These are phyloP conservation scores for Saccharomyces pastorianus DNA, from an alignment of 1,139 yeast genomes.

Conservation along the genomic window DNA sequence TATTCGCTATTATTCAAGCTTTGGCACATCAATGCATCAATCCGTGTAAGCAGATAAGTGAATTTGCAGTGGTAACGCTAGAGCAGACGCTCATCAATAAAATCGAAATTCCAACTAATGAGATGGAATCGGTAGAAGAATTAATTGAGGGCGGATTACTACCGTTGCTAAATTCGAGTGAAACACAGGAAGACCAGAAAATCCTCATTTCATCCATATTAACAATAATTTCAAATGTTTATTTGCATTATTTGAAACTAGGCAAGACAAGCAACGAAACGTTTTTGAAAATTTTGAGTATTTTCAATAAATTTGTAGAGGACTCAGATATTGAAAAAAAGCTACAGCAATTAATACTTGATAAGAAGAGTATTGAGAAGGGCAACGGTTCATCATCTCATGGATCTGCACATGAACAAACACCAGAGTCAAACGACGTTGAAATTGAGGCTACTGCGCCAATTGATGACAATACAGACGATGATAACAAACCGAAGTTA, in stretches of 20 bases:
- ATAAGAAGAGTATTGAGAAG: slow-evolving; percentile 31
- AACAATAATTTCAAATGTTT: slow-evolving; percentile 60
- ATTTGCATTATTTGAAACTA: slow-evolving; percentile 49
- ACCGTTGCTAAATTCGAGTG: slow-evolving; percentile 51
- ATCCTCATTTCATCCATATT: slow-evolving; percentile 43
- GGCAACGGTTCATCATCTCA: neutral
- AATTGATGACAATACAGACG: neutral
- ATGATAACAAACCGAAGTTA: neutral
- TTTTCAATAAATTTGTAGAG: slow-evolving; percentile 42
- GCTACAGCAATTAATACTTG: slow-evolving; percentile 34
- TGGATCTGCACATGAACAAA: neutral
- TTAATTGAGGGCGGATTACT: slow-evolving; percentile 67
- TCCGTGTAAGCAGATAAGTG: slow-evolving; percentile 71
- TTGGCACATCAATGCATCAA: slow-evolving; percentile 83
- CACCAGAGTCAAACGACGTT: neutral
- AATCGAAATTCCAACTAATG: slow-evolving; percentile 28
- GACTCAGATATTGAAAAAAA: slow-evolving; percentile 36
- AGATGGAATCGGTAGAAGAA: slow-evolving; percentile 38
- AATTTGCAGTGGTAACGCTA: slow-evolving; percentile 52
- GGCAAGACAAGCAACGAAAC: slow-evolving; percentile 38
- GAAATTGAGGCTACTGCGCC: neutral
- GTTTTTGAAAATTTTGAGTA: slow-evolving; percentile 41
- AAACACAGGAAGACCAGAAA: slow-evolving; percentile 47
- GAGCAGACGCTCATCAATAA: slow-evolving; percentile 39
- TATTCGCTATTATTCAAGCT: slow-evolving; percentile 54